A percentile compares a stretch with the other conserved stretches of the same genome.
These are phyloP conservation scores for Orbilia quercus DNA, from an alignment of 2,329 filamentous ascomycete genomes.

Conservation along the genomic window DNA sequence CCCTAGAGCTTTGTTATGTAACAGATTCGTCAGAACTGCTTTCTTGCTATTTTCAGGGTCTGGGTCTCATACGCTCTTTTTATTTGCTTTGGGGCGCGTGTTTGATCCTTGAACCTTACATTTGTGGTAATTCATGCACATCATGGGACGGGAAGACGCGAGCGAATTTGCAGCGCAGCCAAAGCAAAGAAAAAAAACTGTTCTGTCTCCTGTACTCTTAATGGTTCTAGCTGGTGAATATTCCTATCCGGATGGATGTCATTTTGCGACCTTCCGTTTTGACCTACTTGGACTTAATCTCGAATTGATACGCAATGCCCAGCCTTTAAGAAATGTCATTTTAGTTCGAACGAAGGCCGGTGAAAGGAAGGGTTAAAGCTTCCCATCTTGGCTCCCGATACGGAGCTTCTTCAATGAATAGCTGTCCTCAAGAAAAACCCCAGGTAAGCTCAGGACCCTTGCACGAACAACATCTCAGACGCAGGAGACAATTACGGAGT, in stretches of 20 bases:
- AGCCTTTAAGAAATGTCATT: not conserved
- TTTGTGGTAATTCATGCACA: constrained; percentile 51
- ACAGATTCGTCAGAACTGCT: constrained; percentile 34
- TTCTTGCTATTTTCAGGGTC: constrained; percentile 1
- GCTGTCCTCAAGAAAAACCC: too few species aligned
- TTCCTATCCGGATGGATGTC: not conserved
- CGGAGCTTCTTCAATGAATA: too few species aligned
- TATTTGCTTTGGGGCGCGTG: not conserved
- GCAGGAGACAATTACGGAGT: too few species aligned
- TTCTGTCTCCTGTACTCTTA: not conserved
- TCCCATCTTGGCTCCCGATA: constrained; percentile 6
- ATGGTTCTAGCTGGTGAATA: too few species aligned
- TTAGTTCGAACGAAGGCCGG: not conserved
- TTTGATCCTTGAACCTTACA: constrained; percentile 54
- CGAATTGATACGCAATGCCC: too few species aligned
- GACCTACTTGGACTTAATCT: not conserved
- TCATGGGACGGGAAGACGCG: constrained; percentile 56
- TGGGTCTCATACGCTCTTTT: not conserved
- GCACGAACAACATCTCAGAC: too few species aligned
- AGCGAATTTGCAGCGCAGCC: constrained; percentile 50
- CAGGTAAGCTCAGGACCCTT: too few species aligned
- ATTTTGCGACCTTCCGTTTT: not conserved
- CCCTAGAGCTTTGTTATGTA: constrained; percentile 31
- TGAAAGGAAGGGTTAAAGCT: constrained; percentile 9
- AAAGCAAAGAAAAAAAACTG: not conserved